Evolutionary conservation across 2,329 filamentous ascomycete species (phyloP).

Genomic region (Graphilbum sp.): DNA sequence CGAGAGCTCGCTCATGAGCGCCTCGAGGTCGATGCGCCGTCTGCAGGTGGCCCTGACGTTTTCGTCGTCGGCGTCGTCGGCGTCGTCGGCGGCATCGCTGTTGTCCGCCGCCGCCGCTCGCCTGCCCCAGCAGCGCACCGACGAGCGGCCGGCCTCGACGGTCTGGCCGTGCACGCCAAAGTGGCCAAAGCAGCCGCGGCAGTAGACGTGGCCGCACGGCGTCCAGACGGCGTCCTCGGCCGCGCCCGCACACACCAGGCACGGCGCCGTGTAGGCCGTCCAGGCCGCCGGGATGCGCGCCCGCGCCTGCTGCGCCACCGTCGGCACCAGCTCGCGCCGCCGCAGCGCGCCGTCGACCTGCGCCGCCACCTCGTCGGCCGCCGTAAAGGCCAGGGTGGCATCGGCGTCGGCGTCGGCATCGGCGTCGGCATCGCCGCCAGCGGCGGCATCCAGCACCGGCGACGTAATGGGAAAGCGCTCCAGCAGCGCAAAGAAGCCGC

Average conservation of each 20-base stretch:
- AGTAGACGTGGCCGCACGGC: conserved; percentile 24
- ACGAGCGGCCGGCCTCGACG: neutral
- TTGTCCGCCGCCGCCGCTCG: neutral
- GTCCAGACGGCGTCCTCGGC: conserved; percentile 19
- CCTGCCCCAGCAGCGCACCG: conserved; percentile 5
- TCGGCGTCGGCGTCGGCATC: no score
- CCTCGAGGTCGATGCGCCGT: conserved; percentile 13
- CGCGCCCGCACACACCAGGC: neutral
- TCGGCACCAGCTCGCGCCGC: no score
- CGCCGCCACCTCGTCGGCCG: no score
- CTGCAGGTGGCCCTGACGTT: neutral
- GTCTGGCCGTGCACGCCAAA: conserved; percentile 7
- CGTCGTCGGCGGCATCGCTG: neutral
- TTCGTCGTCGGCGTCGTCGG: neutral
- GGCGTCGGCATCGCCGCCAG: no score
- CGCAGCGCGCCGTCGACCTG: no score
- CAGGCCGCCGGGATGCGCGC: no score
- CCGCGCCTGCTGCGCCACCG: neutral
- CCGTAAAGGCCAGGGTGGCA: no score
- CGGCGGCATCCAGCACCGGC: no score
- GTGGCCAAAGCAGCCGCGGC: conserved; percentile 22
- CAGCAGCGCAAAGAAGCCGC: no score
- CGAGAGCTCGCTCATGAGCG: conserved; percentile 8
- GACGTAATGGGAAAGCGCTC: no score
- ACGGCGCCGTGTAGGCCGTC: neutral